Conservation (phyloP, 495 filamentous ascomycete species). For the Cetradonia linearis region DNA sequence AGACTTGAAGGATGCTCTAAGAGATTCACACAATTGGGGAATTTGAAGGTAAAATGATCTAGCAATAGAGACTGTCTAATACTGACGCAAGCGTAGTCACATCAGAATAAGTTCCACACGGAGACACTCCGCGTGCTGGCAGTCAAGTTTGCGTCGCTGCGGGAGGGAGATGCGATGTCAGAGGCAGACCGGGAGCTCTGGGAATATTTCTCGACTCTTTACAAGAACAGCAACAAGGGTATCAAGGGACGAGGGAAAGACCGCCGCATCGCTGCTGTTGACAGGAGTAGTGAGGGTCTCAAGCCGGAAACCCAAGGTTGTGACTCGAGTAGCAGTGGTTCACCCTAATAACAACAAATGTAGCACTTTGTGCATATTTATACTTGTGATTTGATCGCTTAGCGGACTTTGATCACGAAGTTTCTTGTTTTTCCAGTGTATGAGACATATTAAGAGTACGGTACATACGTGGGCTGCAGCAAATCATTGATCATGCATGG, state of each 20-base stretch:
- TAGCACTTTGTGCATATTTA: too few relatives aligned
- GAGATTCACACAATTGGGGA: constrained; percentile 79
- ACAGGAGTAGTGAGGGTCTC: background rate
- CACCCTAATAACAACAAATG: background rate
- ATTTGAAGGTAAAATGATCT: constrained; percentile 57
- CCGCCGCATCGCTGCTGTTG: constrained; percentile 29
- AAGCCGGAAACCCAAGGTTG: constrained; percentile 2
- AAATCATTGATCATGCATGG: too few relatives aligned
- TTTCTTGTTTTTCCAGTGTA: background rate
- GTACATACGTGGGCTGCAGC: background rate
- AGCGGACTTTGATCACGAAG: background rate
- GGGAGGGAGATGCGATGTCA: constrained; percentile 50
- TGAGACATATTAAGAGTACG: background rate
- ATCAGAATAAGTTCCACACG: constrained; percentile 88
- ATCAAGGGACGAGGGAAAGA: constrained; percentile 90
- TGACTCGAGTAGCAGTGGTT: constrained; percentile 8
- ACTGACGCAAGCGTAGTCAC: constrained; percentile 47
- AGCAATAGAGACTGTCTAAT: background rate
- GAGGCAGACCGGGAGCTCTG: constrained; percentile 67
- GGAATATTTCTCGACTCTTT: constrained; percentile 76
- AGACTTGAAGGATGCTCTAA: constrained; percentile 73
- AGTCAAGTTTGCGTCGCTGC: constrained; percentile 56
- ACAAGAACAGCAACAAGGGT: constrained; percentile 91
- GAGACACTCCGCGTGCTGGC: constrained; percentile 63
- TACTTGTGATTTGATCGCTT: background rate